Conservation (phyloP, 2,329 filamentous ascomycete genomes). For the Lachnellula suecica region DNA sequence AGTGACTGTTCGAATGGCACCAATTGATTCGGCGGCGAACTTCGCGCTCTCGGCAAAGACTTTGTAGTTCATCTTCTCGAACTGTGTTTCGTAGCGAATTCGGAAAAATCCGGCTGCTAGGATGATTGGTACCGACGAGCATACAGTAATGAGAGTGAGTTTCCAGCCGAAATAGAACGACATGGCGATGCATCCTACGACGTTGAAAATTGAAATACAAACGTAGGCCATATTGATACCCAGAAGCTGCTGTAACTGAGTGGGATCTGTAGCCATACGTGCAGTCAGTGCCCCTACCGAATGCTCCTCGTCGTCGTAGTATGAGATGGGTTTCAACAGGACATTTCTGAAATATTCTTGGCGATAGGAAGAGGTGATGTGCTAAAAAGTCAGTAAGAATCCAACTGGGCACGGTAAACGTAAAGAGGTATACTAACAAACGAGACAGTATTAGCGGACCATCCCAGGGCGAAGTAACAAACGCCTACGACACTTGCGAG, state of each 20-base stretch:
- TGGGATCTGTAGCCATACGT: constrained; percentile 44
- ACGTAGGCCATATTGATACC: constrained; percentile 50
- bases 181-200: constrained; percentile 63
- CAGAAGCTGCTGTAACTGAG: constrained; percentile 46
- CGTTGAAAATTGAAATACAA: constrained; percentile 61
- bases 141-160: constrained; percentile 64
- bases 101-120: constrained; percentile 46
- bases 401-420: too few relatives aligned
- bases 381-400: too few relatives aligned
- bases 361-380: constrained; percentile 34
- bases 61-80: constrained; percentile 54
- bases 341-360: constrained; percentile 43
- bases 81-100: constrained; percentile 49
- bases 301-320: constrained; percentile 42
- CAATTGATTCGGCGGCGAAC: constrained; percentile 60
- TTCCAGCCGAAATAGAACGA: constrained; percentile 75
- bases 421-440: too few relatives aligned
- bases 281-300: constrained; percentile 45
- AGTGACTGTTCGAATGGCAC: constrained; percentile 59
- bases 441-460: constrained; percentile 37
- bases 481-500: constrained; percentile 40
- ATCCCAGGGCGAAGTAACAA: constrained; percentile 27
- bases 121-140: constrained; percentile 51
- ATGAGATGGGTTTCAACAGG: constrained; percentile 39
- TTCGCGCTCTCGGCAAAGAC: constrained; percentile 59